A percentile compares a stretch with the other conserved stretches of the same genome.
Conservation (phyloP, 768 basidiomycete genomes). For the Russula brevipes region DNA sequence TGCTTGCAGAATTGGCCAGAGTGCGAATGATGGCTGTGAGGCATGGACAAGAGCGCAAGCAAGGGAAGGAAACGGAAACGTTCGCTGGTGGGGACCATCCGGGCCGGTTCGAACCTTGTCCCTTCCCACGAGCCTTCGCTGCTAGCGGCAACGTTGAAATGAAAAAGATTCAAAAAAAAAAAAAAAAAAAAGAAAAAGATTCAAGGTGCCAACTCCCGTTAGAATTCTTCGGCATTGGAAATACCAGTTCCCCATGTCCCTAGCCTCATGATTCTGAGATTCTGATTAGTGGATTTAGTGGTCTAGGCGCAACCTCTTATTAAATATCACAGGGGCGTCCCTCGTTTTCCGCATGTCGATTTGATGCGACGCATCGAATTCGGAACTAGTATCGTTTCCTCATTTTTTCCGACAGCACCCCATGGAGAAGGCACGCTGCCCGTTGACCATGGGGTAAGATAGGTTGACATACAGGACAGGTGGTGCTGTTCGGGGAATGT, state of each 20-base stretch:
- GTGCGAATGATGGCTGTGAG: slow-evolving; percentile 82
- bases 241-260: slow-evolving; percentile 5
- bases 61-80: no score
- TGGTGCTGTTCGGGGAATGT: neutral
- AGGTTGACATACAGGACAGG: neutral
- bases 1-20: slow-evolving; percentile 94
- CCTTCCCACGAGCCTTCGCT: neutral
- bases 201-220: neutral
- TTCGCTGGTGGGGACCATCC: no score
- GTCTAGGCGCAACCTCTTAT: neutral
- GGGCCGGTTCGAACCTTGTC: neutral
- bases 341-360: neutral
- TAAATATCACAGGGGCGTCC: slow-evolving; percentile 14
- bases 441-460: neutral
- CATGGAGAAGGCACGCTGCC: neutral
- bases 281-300: neutral
- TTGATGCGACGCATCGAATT: neutral
- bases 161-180: no score
- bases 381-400: neutral
- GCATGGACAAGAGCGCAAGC: slow-evolving; percentile 37
- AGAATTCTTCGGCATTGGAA: slow-evolving; percentile 13
- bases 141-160: no score
- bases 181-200: no score
- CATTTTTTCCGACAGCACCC: slow-evolving; percentile 7
- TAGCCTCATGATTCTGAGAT: slow-evolving; percentile 2